Percentiles rank a stretch among this genome's conserved stretches.
These are phyloP conservation scores for Rhizopus arrhizus DNA, from an alignment of 371 early-diverging fungal genomes.

Conservation along the genomic window DNA sequence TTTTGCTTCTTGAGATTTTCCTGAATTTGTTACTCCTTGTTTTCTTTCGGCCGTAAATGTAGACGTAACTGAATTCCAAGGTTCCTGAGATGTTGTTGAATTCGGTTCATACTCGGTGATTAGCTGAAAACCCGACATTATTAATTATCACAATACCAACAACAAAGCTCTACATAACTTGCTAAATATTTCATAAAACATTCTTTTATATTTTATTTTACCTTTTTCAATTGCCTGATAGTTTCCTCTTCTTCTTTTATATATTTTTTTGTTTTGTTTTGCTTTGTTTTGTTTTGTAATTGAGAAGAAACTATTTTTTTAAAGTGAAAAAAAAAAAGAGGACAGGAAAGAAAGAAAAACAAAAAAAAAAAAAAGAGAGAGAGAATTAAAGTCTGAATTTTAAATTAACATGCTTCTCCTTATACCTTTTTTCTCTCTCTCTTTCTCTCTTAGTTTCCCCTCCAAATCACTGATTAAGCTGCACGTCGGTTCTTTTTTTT, in stretches of 20 bases:
- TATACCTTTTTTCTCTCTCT: neutral
- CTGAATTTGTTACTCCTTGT: slow-evolving; percentile 19
- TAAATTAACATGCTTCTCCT: neutral
- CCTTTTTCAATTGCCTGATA: too few relatives aligned
- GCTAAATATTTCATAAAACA: too few relatives aligned
- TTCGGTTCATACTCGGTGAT: slow-evolving; percentile 9
- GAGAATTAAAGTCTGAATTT: neutral
- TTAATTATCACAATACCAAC: neutral
- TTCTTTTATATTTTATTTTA: too few relatives aligned
- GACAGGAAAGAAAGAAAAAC: neutral
- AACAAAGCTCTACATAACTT: too few relatives aligned
- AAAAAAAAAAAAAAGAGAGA: neutral
- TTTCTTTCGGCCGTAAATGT: slow-evolving; percentile 32
- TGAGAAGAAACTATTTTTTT: too few relatives aligned
- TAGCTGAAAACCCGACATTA: neutral
- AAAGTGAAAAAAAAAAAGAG: neutral
- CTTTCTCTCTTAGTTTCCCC: neutral
- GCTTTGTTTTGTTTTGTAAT: too few relatives aligned
- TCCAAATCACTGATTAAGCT: neutral
- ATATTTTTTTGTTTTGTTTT: too few relatives aligned
- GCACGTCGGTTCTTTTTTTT: too few relatives aligned
- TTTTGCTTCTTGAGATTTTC: slow-evolving; percentile 7
- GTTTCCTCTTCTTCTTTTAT: too few relatives aligned
- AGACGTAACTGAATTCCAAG: slow-evolving; percentile 33
- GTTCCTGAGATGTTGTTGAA: slow-evolving; percentile 26